These are phyloP conservation scores for Sporothrix variecibatus DNA, from an alignment of 2,329 filamentous ascomycete species.

Conservation along the genomic window DNA sequence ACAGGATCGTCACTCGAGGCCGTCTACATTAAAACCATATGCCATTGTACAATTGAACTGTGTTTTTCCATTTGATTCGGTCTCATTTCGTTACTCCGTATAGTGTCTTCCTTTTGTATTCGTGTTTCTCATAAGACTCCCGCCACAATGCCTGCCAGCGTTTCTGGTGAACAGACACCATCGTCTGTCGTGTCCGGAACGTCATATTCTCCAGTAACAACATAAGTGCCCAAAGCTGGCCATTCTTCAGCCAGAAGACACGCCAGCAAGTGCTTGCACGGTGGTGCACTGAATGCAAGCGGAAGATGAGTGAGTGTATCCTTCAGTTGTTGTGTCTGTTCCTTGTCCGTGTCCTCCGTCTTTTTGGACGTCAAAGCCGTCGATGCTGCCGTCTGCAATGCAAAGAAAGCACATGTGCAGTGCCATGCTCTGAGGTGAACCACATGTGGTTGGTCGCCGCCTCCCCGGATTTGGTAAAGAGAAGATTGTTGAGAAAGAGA, in stretches of 20 bases:
- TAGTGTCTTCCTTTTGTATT: background rate
- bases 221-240: conserved; percentile 54
- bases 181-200: conserved; percentile 27
- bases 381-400: conserved; percentile 51
- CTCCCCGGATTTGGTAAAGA: conserved; percentile 34
- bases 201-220: conserved; percentile 56
- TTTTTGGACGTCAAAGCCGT: background rate
- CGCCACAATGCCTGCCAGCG: conserved; percentile 70
- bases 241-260: conserved; percentile 74
- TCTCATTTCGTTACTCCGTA: background rate
- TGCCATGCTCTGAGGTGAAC: conserved; percentile 79
- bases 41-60: conserved; percentile 23
- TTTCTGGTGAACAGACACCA: conserved; percentile 46
- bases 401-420: conserved; percentile 85
- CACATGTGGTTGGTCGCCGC: conserved; percentile 55
- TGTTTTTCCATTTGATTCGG: background rate
- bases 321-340: conserved; percentile 16
- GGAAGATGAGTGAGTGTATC: conserved; percentile 13
- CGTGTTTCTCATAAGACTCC: conserved; percentile 35
- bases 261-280: conserved; percentile 87
- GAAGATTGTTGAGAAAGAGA: background rate
- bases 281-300: conserved; percentile 42
- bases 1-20: background rate
- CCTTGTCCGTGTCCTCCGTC: conserved; percentile 24
- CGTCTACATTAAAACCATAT: conserved; percentile 8